These are phyloP conservation scores for Suillus fuscotomentosus DNA, from an alignment of 768 basidiomycete species.

Conservation along the genomic window DNA sequence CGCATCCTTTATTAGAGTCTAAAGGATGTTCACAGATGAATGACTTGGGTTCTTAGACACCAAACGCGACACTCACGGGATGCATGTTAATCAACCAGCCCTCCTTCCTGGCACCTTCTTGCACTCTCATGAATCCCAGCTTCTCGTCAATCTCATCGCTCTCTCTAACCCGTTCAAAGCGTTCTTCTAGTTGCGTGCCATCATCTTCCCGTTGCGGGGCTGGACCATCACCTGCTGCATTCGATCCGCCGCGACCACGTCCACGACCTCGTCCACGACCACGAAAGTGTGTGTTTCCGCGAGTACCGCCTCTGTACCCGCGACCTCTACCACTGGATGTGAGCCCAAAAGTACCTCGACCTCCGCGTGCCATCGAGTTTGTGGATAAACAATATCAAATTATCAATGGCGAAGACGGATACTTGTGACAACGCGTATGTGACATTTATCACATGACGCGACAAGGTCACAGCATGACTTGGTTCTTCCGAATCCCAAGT, in stretches of 20 bases:
- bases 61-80: slow-evolving; percentile 58
- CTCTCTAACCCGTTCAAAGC: slow-evolving; percentile 75
- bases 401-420: background rate
- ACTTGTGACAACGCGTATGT: slow-evolving; percentile 1
- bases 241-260: slow-evolving; percentile 35
- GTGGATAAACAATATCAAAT: background rate
- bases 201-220: slow-evolving; percentile 81
- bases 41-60: background rate
- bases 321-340: slow-evolving; percentile 42
- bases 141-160: slow-evolving; percentile 92
- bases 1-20: slow-evolving; percentile 87
- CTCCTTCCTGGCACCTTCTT: slow-evolving; percentile 73
- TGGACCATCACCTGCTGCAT: slow-evolving; percentile 43
- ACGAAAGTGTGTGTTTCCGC: slow-evolving; percentile 36
- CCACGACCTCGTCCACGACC: slow-evolving; percentile 50
- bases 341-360: slow-evolving; percentile 53
- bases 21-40: background rate
- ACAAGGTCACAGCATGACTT: background rate
- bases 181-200: slow-evolving; percentile 81
- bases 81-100: slow-evolving; percentile 99
- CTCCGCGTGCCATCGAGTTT: slow-evolving; percentile 42
- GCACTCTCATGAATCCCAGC: slow-evolving; percentile 79
- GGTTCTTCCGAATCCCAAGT: no score
- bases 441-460: slow-evolving; percentile 2
- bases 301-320: slow-evolving; percentile 37